Base-by-base conservation (phyloP, 2,329 filamentous ascomycete species). In the Pyrenophora seminiperda region DNA sequence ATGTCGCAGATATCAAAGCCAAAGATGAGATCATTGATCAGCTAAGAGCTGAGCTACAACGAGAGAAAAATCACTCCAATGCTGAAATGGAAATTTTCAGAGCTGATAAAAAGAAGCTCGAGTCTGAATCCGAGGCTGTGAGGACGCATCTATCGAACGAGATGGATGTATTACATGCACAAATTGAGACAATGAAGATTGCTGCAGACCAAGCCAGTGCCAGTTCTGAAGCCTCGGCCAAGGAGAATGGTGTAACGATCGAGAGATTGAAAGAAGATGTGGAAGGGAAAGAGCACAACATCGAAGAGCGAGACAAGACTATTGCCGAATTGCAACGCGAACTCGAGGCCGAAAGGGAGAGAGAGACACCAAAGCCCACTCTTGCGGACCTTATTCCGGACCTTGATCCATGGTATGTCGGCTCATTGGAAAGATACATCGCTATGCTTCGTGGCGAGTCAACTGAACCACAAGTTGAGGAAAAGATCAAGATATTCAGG, bases 391-490 rank as follows among this genome's bases (percentile, higher is more conserved):
- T 73, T 41, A 76, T 82, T 56, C 78, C 79, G 18, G 81, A 82
- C 56, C 71, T 84, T n/a, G 79, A 82, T 52, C 77, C 80, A 2
- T 83, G 81, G 79, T 83, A 78, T 56, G 79, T 76, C 56, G 79
- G 80, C 2, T 83, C 81, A 19, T 63, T 84, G 39, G 77, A 80
- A 41, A 74, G 81, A 33, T 84, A 79, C 58, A 77, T 81, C 22
- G 71, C 73, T 3, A 83, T 83, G 80, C 70, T 84, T 18, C 76
- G 77, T 40, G 75, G 77, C 43, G 81, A 84, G 60, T 75, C 77
- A 22, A 50, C 41, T 9, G 66, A 67, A 70, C 73, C 47, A 70
- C 76, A 38, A 63, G 78, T 83, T 36, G 74, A 79, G 45, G 77
- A 81, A 37, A 81, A 81, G 52, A 78, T 78, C 56, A 78, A 79